phyloP scores from a whole-genome alignment of 805 yeast genomes.

The Wickerhamomyces ciferrii region DNA sequence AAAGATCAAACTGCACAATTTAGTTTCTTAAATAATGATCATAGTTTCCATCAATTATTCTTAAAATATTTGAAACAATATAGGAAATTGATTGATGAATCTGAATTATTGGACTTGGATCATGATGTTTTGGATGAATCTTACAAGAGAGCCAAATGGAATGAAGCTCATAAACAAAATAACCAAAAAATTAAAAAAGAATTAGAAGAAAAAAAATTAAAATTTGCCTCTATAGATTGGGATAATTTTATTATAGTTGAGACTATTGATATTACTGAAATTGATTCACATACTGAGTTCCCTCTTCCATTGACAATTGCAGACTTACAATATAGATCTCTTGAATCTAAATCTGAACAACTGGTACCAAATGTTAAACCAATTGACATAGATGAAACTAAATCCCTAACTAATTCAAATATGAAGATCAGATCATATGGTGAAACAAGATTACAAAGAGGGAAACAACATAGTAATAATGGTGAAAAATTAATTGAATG shows the following conservation, averaged over 20 bases:
- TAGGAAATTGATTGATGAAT: slow-evolving; percentile 16
- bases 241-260: slow-evolving; percentile 71
- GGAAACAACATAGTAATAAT: neutral
- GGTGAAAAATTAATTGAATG: slow-evolving; percentile 47
- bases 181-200: slow-evolving; percentile 27
- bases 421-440: slow-evolving; percentile 72
- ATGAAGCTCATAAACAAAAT: slow-evolving; percentile 29
- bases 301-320: slow-evolving; percentile 50
- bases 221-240: slow-evolving; percentile 84
- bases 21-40: slow-evolving; percentile 56
- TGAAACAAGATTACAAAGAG: slow-evolving; percentile 47
- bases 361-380: slow-evolving; percentile 1
- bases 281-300: slow-evolving; percentile 50
- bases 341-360: slow-evolving; percentile 25
- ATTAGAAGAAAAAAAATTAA: slow-evolving; percentile 35
- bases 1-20: slow-evolving; percentile 46
- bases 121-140: slow-evolving; percentile 39
- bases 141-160: slow-evolving; percentile 51
- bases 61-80: slow-evolving; percentile 52
- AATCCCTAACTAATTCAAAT: slow-evolving; percentile 17
- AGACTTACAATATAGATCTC: slow-evolving; percentile 56
- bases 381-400: neutral
- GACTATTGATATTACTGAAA: slow-evolving; percentile 57
- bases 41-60: slow-evolving; percentile 56
- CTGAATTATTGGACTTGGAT: slow-evolving; percentile 21